Conservation (phyloP, 192 early-diverging fungal genomes). For the Chytriomyces sp. region DNA sequence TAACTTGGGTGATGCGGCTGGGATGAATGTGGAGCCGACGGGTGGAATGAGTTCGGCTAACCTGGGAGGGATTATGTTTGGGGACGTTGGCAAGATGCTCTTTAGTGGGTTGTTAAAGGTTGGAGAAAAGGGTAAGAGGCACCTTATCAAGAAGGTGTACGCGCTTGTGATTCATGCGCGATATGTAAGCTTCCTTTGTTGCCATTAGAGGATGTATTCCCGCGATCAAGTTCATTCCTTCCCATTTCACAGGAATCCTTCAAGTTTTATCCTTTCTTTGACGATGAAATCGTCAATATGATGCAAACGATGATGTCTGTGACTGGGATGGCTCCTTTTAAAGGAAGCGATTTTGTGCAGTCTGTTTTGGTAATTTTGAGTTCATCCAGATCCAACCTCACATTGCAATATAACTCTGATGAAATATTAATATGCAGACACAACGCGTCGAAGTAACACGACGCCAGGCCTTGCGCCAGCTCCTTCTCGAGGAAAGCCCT, state of each 20-base stretch:
- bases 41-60: background rate
- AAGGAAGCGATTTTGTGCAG: slow-evolving; percentile 33
- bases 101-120: background rate
- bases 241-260: slow-evolving; percentile 34
- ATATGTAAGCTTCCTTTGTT: background rate
- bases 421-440: slow-evolving; percentile 1
- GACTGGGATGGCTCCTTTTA: slow-evolving; percentile 31
- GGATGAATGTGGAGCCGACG: background rate
- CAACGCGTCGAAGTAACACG: slow-evolving; percentile 31
- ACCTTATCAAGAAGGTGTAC: background rate
- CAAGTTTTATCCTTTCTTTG: slow-evolving; percentile 43
- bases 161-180: slow-evolving; percentile 9
- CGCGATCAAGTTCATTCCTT: too few species aligned
- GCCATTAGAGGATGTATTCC: background rate
- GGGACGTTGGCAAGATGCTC: background rate
- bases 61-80: background rate
- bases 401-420: background rate
- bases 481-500: slow-evolving; percentile 31
- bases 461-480: slow-evolving; percentile 21
- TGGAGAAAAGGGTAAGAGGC: background rate
- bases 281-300: slow-evolving; percentile 34
- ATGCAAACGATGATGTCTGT: slow-evolving; percentile 8
- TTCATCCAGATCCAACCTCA: background rate
- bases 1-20: background rate
- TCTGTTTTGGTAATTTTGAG: slow-evolving; percentile 29